Base-by-base conservation (phyloP, 768 basidiomycete species). In the Tulasnella sp. region DNA sequence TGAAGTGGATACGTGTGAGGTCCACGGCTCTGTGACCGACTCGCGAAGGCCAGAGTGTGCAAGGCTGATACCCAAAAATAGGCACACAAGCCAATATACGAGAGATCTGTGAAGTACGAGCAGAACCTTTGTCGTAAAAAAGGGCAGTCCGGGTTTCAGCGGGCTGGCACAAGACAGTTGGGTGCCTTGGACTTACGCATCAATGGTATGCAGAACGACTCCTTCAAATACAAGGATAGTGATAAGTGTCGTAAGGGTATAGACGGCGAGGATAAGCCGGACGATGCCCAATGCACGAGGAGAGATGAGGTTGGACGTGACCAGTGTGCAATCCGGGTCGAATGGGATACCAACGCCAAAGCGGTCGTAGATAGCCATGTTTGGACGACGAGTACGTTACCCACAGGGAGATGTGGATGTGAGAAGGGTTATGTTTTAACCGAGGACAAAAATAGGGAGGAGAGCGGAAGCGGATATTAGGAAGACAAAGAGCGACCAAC, bases 71-170 rank as follows among this genome's bases (percentile, higher is more conserved):
- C 82, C 68, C 76, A 81, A 68, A 80, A 80, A 69, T 85, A 87
- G 21, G 82, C 74, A 19, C 77, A 74, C 1, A 85, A 64, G 0
- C 85, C 85, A 38, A 80, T 78, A 60, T 80, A 84, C 0, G 80
- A 76, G 0, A 86, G 74, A 60, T 79, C 64, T 0, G 84, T 86
- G 68, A 86, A 85, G 70, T 81, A 86, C 7, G 79, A 77, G 64
- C 83, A 76, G 71, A 72, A 83, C 19, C 84, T n/a, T n/a, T 85
- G 66, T 3, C 8, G 32, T 0, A 26, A 30, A 49, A 54, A 9
- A 42, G 7, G 34, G 44, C 64, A 30, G 54, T 51, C 56, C 24
- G 21, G 45, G 7, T 43, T 1, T n/a, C 60, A 58, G 29, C 4
- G 13, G 48, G 26, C 21, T 55, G 43, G n/a, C 29, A 32, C 17